phyloP scores from a whole-genome alignment of 768 basidiomycete genomes.

The Piloderma croceum region DNA sequence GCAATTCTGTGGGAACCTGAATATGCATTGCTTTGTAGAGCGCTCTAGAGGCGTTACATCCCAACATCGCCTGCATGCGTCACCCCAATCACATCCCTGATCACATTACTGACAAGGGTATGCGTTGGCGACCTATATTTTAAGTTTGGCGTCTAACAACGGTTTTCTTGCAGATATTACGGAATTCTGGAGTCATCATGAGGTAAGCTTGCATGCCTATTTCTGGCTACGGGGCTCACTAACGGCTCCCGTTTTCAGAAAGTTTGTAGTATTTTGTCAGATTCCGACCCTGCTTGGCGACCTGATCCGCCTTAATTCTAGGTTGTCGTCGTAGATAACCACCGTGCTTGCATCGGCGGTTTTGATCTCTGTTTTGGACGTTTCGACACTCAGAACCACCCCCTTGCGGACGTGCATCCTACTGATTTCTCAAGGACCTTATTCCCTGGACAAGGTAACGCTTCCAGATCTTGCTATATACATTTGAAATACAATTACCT shows the following conservation, averaged over 20 bases:
- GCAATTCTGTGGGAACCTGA: not conserved
- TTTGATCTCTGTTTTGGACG: constrained; percentile 95
- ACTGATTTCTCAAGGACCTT: constrained; percentile 75
- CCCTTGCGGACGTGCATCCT: constrained; percentile 88
- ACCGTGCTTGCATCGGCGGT: constrained; percentile 83
- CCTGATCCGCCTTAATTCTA: constrained; percentile 10
- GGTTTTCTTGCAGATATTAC: constrained; percentile 51
- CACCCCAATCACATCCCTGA: constrained; percentile 88
- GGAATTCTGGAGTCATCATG: constrained; percentile 90
- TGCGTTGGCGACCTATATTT: not conserved
- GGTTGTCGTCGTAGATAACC: constrained; percentile 84
- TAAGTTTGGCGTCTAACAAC: not conserved
- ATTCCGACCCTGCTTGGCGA: not conserved
- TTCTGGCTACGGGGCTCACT: not conserved
- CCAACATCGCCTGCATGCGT: constrained; percentile 83
- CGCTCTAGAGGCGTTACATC: constrained; percentile 74
- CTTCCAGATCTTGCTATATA: too few relatives aligned
- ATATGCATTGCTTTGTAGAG: constrained; percentile 36
- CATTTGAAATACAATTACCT: too few relatives aligned
- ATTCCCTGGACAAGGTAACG: constrained; percentile 64
- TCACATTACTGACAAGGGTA: constrained; percentile 40
- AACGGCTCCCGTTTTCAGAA: not conserved
- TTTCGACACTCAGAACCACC: constrained; percentile 91
- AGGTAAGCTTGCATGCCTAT: constrained; percentile 48
- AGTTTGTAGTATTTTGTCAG: too few relatives aligned